phyloP scores from a whole-genome alignment of 768 basidiomycete genomes.

The Melanogaster broomeanus region DNA sequence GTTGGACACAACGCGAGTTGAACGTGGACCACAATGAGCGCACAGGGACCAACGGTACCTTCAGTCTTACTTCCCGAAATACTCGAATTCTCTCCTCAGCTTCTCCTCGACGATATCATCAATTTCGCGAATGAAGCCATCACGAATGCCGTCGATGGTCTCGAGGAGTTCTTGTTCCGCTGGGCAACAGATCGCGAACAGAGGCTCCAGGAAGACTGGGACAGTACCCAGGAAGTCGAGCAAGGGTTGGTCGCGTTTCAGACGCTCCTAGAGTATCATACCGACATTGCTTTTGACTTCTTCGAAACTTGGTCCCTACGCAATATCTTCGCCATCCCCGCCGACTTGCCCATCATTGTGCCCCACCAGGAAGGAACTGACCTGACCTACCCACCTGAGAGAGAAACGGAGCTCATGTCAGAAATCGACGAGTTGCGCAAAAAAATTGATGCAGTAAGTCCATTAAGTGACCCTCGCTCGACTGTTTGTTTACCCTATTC shows the following conservation, averaged over 20 bases:
- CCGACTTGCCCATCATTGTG: constrained; percentile 67
- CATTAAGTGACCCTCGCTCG: background rate
- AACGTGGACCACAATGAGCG: constrained; percentile 21
- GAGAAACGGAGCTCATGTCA: constrained; percentile 60
- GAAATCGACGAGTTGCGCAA: constrained; percentile 69
- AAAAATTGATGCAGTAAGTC: constrained; percentile 69
- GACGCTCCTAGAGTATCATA: constrained; percentile 84
- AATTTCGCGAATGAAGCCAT: constrained; percentile 82
- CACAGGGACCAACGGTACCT: constrained; percentile 30
- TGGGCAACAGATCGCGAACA: constrained; percentile 71
- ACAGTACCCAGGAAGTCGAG: constrained; percentile 68
- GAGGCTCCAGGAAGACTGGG: constrained; percentile 48
- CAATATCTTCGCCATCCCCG: constrained; percentile 81
- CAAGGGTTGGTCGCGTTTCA: constrained; percentile 86
- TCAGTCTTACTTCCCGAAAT: constrained; percentile 45
- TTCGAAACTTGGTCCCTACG: constrained; percentile 89
- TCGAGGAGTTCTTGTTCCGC: constrained; percentile 74
- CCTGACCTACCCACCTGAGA: constrained; percentile 57
- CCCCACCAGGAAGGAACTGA: constrained; percentile 78
- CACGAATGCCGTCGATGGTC: constrained; percentile 73
- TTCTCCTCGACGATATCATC: constrained; percentile 84
- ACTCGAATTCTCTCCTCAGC: constrained; percentile 82
- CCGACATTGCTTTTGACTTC: constrained; percentile 89
- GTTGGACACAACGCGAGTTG: constrained; percentile 1
- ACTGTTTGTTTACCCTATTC: constrained; percentile 9